Evolutionary conservation across 2,329 filamentous ascomycete genomes (phyloP).

Genomic region (Proliferodiscus dingleyae): DNA sequence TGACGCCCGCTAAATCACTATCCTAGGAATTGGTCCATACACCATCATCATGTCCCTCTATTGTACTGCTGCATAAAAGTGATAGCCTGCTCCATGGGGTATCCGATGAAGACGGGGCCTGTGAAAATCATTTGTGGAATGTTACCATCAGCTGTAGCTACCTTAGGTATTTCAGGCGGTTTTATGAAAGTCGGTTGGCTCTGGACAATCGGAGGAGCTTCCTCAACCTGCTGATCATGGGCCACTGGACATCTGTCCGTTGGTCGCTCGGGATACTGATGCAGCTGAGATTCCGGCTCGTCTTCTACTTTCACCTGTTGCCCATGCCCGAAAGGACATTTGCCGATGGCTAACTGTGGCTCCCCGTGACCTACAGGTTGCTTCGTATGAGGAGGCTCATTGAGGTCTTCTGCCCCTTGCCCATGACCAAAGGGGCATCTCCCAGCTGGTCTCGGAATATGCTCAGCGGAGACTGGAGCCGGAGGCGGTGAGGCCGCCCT

Average conservation of each 20-base stretch:
- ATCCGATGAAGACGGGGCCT: constrained; percentile 91
- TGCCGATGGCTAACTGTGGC: constrained; percentile 11
- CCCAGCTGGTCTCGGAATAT: constrained; percentile 32
- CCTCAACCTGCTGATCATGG: no score
- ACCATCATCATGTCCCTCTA: not conserved
- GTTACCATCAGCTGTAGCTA: constrained; percentile 3
- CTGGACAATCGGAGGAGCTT: constrained; percentile 29
- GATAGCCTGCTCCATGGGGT: constrained; percentile 77
- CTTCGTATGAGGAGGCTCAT: no score
- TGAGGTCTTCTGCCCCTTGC: no score
- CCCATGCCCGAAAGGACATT: constrained; percentile 34
- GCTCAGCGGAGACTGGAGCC: constrained; percentile 38
- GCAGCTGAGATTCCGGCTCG: no score
- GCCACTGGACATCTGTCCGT: no score
- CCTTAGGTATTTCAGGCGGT: constrained; percentile 30
- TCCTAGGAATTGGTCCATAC: not conserved
- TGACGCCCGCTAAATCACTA: not conserved
- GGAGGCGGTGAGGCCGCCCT: constrained; percentile 53
- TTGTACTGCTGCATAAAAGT: constrained; percentile 57
- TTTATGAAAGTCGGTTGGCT: constrained; percentile 51
- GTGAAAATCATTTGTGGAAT: constrained; percentile 77
- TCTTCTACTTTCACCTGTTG: constrained; percentile 10
- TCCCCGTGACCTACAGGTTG: constrained; percentile 6
- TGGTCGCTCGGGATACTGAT: no score
- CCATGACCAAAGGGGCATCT: constrained; percentile 52